Conservation (phyloP, 2,329 filamentous ascomycete species). For the Colletotrichum liaoningense region DNA sequence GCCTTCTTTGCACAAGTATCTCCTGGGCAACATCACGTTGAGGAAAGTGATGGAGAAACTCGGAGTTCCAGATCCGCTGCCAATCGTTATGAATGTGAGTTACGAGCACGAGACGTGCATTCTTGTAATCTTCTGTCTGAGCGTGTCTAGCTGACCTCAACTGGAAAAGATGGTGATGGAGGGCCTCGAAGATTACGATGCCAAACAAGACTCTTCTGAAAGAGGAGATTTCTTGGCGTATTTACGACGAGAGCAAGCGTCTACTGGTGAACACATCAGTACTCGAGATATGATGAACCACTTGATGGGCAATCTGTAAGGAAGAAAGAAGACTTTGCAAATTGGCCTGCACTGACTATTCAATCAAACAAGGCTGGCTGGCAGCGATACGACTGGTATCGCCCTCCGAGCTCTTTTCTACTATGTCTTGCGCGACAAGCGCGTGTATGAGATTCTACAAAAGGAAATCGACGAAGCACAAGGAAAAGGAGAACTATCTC, state of each 20-base stretch:
- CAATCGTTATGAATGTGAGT: constrained; percentile 44
- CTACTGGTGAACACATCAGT: neutral
- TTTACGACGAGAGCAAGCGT: neutral
- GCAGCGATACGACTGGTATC: neutral
- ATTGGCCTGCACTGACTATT: neutral
- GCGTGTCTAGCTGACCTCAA: neutral
- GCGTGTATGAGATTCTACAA: neutral
- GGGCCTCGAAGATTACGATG: neutral
- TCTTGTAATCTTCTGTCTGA: neutral
- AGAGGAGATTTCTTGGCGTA: neutral
- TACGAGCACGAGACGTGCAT: neutral
- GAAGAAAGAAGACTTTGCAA: too few relatives aligned
- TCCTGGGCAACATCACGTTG: constrained; percentile 42
- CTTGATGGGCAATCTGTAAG: neutral
- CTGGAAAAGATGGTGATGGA: neutral
- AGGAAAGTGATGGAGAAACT: constrained; percentile 51
- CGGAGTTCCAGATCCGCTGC: constrained; percentile 63
- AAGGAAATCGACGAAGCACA: neutral
- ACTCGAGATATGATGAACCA: neutral
- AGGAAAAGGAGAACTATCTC: neutral
- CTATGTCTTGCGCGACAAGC: neutral
- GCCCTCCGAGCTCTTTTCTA: neutral
- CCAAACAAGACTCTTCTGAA: neutral
- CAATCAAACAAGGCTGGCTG: neutral
- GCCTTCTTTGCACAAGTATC: constrained; percentile 48